Base-by-base conservation (phyloP, 352 stramenopile species). In the Peronospora destructor region DNA sequence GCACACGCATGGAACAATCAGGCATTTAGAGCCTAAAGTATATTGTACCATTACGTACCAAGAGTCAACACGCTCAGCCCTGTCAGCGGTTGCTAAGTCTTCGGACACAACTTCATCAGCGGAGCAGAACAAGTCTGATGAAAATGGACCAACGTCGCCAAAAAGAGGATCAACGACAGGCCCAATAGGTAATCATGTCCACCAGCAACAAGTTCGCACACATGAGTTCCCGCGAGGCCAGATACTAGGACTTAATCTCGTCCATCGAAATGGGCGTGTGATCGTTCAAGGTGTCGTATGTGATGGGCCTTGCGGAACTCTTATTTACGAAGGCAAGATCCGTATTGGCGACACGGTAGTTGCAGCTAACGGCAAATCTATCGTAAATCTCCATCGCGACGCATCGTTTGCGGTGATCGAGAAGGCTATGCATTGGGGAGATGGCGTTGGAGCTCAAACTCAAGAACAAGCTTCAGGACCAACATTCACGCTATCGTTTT, bases 21-120 rank as follows among this genome's bases (percentile, higher is more conserved):
- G 67, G 12, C 40, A 59, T 39, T 28, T 64, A 1, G 73, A 85
- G 14, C 80, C 64, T 3, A 91, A 88, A 42, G 63, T 90, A 6
- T 93, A 93, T 49, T 93, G 79, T 52, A 90, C 82, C 2, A 76
- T 93, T 21, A 85, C 71, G 26, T 91, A 84, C 46, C 66, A 79
- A 45, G 63, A 87, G 29, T 85, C 82, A 29, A 93, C 82, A 0
- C 76, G 82, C 6, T 89, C 76, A 6, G 81, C 82, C 5, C 56
- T 79, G 16, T 85, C 82, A 23, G 83, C 75, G 2, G 63, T 87
- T 19, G 72, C 76, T 0, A 87, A 85, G 46, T 35, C 41, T 43
- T 73, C 71, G 4, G 19, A 42, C 7, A 17, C 42, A 35, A 16
- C 48, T 30, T 6, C 42, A 37, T 6, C 42, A 37, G 36, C 48